Conservation (phyloP, 108 stramenopile species). For the Aurantiochytrium sp. region DNA sequence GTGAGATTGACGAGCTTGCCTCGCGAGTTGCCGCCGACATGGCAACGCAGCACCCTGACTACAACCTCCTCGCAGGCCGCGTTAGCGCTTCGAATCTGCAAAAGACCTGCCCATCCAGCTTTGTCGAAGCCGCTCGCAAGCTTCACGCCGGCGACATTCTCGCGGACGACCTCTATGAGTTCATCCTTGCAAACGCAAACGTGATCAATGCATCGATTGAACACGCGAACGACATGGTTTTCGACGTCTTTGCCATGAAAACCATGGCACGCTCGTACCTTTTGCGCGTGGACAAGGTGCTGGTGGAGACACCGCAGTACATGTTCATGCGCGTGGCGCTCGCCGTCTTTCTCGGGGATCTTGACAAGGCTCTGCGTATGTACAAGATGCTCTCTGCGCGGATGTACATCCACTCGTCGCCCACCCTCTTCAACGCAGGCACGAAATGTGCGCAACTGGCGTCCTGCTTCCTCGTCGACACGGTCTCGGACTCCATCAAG, state of each 20-base stretch:
- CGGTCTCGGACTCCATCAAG: slow-evolving; percentile 88
- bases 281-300: slow-evolving; percentile 33
- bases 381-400: slow-evolving; percentile 88
- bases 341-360: slow-evolving; percentile 74
- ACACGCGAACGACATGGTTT: slow-evolving; percentile 66
- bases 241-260: slow-evolving; percentile 95
- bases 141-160: not conserved
- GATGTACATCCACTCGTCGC: slow-evolving; percentile 90
- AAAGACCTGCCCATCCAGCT: slow-evolving; percentile 73
- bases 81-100: slow-evolving; percentile 74
- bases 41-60: slow-evolving; percentile 87
- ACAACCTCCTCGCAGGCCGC: slow-evolving; percentile 78
- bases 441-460: slow-evolving; percentile 88
- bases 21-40: slow-evolving; percentile 84
- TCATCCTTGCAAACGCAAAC: slow-evolving; percentile 12
- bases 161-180: not conserved
- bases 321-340: slow-evolving; percentile 93
- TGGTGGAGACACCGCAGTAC: slow-evolving; percentile 88
- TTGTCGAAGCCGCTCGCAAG: slow-evolving; percentile 45
- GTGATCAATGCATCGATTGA: slow-evolving; percentile 54
- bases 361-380: slow-evolving; percentile 78
- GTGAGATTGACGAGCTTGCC: slow-evolving; percentile 84
- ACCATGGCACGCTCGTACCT: slow-evolving; percentile 82
- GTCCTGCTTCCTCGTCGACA: slow-evolving; percentile 85
- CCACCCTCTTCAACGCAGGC: slow-evolving; percentile 91